Conservation (phyloP, 768 basidiomycete genomes). For the Udeniomyces megalosporus region DNA sequence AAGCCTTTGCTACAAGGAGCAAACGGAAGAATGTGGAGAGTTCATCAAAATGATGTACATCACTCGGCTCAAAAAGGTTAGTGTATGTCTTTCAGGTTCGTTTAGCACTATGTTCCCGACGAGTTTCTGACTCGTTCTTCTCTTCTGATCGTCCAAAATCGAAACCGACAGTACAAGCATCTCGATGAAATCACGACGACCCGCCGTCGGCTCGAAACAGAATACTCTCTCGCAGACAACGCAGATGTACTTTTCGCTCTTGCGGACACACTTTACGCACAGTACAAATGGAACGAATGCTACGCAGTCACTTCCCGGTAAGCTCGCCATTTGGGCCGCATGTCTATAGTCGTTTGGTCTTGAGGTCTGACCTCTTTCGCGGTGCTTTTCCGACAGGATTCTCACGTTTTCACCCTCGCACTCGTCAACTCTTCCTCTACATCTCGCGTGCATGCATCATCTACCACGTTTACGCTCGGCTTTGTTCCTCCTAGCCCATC, state of each 20-base stretch:
- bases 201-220: conserved; percentile 59
- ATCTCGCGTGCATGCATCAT: conserved; percentile 97
- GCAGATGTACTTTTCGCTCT: conserved; percentile 81
- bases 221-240: conserved; percentile 74
- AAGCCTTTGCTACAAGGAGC: conserved; percentile 60
- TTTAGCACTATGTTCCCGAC: not conserved
- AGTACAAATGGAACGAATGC: conserved; percentile 88
- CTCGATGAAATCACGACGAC: conserved; percentile 63
- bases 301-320: conserved; percentile 71
- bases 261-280: conserved; percentile 73
- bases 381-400: conserved; percentile 40
- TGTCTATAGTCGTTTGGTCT: conserved; percentile 2
- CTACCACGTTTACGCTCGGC: conserved; percentile 76
- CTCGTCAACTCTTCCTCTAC: conserved; percentile 73
- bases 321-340: not conserved
- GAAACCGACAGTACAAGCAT: conserved; percentile 66
- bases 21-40: conserved; percentile 71
- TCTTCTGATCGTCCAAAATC: not conserved
- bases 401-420: conserved; percentile 71
- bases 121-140: not conserved
- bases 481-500: conserved; percentile 89
- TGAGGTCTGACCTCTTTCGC: not conserved
- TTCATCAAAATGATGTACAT: conserved; percentile 90
- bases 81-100: not conserved
- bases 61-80: conserved; percentile 64